These are phyloP conservation scores for Sporothrix curviconia DNA, from an alignment of 2,329 filamentous ascomycete genomes.

Conservation along the genomic window DNA sequence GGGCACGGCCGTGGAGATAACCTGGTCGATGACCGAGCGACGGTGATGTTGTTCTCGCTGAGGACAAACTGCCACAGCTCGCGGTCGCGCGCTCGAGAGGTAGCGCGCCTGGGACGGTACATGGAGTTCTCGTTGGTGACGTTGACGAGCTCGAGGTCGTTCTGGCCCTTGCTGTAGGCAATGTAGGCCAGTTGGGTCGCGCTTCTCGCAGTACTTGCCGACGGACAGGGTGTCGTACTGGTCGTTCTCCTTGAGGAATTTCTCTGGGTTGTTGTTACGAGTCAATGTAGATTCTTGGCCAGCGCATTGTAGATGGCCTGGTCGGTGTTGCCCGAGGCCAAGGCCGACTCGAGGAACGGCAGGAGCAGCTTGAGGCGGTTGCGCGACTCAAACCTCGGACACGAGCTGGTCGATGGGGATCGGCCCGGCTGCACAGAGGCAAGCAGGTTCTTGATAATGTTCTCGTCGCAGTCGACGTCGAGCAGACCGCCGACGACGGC, in stretches of 20 bases:
- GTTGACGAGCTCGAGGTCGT: constrained; percentile 92
- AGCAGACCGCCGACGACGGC: constrained; percentile 88
- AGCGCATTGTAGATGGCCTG: constrained; percentile 95
- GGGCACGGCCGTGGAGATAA: constrained; percentile 89
- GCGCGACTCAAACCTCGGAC: constrained; percentile 83
- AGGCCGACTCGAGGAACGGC: constrained; percentile 89
- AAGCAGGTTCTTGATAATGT: constrained; percentile 88
- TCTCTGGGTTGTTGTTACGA: constrained; percentile 97
- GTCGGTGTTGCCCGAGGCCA: constrained; percentile 87
- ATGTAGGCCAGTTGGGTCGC: constrained; percentile 94
- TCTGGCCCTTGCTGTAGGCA: constrained; percentile 92
- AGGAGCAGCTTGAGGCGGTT: constrained; percentile 93
- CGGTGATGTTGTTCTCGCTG: constrained; percentile 95
- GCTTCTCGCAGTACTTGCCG: constrained; percentile 98
- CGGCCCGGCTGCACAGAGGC: constrained; percentile 72
- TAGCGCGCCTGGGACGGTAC: constrained; percentile 97
- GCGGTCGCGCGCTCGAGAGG: constrained; percentile 77
- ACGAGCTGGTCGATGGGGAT: constrained; percentile 95
- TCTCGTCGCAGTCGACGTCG: constrained; percentile 95
- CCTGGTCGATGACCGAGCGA: constrained; percentile 88
- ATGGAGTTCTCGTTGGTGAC: constrained; percentile 99
- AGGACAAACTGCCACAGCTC: constrained; percentile 95
- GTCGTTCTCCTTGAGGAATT: constrained; percentile 95
- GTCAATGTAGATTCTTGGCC: constrained; percentile 98
- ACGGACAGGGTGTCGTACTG: constrained; percentile 88